These are phyloP conservation scores for Sporothrix pallida DNA, from an alignment of 2,329 filamentous ascomycete genomes.

Conservation along the genomic window DNA sequence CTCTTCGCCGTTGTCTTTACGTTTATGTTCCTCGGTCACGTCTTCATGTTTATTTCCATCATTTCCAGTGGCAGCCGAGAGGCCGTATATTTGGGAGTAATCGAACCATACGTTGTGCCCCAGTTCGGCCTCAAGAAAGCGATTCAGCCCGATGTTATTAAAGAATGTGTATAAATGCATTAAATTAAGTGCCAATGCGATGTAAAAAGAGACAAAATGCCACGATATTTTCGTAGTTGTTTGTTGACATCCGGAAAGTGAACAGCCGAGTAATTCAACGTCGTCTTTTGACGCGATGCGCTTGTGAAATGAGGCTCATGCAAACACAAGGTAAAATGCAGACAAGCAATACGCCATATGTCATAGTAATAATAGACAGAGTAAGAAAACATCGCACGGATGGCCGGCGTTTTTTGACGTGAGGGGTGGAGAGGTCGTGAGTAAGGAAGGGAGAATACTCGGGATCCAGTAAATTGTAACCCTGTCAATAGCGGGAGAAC, in stretches of 20 bases:
- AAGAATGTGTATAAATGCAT: not conserved
- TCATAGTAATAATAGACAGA: no score
- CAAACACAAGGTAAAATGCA: not conserved
- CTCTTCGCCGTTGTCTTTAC: not conserved
- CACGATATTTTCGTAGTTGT: not conserved
- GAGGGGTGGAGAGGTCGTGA: not conserved
- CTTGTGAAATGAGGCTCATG: slow-evolving; percentile 19
- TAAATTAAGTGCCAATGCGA: not conserved
- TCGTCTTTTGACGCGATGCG: not conserved
- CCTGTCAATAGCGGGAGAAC: slow-evolving; percentile 4
- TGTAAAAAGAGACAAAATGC: not conserved
- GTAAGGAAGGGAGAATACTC: not conserved
- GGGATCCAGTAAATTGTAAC: not conserved
- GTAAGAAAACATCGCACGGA: not conserved
- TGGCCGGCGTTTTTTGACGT: not conserved
- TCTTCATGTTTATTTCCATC: not conserved
- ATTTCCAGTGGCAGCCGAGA: not conserved
- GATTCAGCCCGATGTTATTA: not conserved
- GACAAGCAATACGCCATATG: no score
- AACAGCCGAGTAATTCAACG: not conserved
- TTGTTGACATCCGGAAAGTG: not conserved
- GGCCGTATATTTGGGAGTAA: not conserved
- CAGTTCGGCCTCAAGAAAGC: not conserved
- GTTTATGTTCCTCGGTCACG: not conserved
- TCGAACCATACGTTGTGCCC: not conserved